Conservation (phyloP, 306 rosid species). For the Begonia loranthoides region DNA sequence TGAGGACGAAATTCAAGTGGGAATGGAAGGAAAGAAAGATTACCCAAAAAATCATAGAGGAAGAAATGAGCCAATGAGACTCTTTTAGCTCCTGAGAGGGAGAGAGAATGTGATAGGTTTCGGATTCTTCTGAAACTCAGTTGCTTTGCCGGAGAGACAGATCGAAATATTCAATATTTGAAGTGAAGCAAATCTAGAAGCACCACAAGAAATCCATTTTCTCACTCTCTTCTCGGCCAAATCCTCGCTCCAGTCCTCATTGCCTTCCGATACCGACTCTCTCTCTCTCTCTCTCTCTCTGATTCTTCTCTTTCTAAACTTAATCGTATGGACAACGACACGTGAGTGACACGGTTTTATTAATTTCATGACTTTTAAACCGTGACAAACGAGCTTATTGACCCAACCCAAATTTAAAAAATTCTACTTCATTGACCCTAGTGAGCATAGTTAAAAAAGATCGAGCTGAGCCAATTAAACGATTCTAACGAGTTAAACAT, state of each 20-base stretch:
- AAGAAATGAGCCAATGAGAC: constrained; percentile 26
- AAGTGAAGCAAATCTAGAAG: constrained; percentile 40
- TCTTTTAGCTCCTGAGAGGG: constrained; percentile 16
- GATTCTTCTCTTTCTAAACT: constrained; percentile 25
- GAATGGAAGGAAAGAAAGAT: constrained; percentile 5
- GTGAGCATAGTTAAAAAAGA: too few relatives aligned
- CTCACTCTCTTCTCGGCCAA: constrained; percentile 28
- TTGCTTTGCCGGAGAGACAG: not conserved
- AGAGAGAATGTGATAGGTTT: not conserved
- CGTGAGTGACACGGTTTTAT: not conserved
- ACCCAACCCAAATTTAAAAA: too few relatives aligned
- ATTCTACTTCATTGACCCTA: too few relatives aligned
- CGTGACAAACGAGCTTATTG: constrained; percentile 18
- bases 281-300: constrained; percentile 10
- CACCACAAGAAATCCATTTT: constrained; percentile 14
- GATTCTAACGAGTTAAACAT: too few relatives aligned
- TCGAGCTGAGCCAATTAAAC: too few relatives aligned
- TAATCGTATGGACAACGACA: constrained; percentile 1
- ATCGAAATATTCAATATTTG: not conserved
- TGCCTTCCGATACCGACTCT: constrained; percentile 45
- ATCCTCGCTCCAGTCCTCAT: constrained; percentile 51
- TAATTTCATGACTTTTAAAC: constrained; percentile 16
- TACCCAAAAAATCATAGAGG: constrained; percentile 16
- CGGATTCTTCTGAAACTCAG: not conserved
- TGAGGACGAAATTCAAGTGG: constrained; percentile 8